A percentile compares a stretch with the other conserved stretches of the same genome.
Conservation (phyloP, 2,329 filamentous ascomycete species). For the Apiospora phragmitis region DNA sequence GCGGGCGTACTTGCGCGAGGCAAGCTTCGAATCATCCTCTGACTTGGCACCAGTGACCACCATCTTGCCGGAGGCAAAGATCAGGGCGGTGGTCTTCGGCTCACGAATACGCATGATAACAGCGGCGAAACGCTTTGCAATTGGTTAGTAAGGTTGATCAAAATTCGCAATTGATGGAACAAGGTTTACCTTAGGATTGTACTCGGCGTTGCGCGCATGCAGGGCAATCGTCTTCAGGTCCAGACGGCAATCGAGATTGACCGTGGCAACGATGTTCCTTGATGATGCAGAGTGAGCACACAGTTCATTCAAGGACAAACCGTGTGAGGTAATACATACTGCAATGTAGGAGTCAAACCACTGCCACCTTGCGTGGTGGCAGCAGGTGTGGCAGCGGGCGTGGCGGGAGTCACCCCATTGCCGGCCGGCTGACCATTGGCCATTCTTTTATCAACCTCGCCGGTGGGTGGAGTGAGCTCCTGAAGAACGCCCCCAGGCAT, state of each 20-base stretch:
- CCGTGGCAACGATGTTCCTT: constrained; percentile 99
- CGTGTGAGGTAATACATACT: constrained; percentile 75
- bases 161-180: background rate
- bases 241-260: constrained; percentile 95
- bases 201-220: constrained; percentile 97
- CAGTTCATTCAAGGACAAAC: constrained; percentile 32
- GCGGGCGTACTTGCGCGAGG: constrained; percentile 94
- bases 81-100: constrained; percentile 95
- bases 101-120: constrained; percentile 99
- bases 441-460: constrained; percentile 64
- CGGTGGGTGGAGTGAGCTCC: constrained; percentile 79
- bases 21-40: constrained; percentile 96
- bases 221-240: constrained; percentile 98
- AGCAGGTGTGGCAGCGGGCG: constrained; percentile 88
- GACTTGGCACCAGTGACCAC: constrained; percentile 98
- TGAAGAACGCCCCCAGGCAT: constrained; percentile 79
- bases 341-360: constrained; percentile 88
- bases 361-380: constrained; percentile 74
- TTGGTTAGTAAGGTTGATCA: background rate
- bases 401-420: constrained; percentile 82
- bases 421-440: constrained; percentile 58
- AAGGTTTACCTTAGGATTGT: constrained; percentile 89
- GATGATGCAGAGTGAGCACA: constrained; percentile 53
- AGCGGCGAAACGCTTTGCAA: constrained; percentile 83
- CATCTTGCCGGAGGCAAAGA: constrained; percentile 99